Conservation (phyloP, 2,329 filamentous ascomycete genomes). For the Alternaria consortialis region DNA sequence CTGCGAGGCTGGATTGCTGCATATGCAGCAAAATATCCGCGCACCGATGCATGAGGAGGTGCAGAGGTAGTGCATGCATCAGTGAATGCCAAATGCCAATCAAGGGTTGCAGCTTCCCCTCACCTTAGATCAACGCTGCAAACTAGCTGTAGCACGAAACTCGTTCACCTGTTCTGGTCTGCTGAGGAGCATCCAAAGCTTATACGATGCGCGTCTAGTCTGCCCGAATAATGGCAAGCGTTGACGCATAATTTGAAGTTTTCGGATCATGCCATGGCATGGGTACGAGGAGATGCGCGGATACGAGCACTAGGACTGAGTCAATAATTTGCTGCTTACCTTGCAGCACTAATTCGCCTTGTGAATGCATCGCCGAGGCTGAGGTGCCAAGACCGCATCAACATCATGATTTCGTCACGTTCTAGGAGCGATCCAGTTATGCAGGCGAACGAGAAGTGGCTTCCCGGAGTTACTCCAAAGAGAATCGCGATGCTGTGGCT, state of each 20-base stretch:
- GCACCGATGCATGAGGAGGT: constrained; percentile 1
- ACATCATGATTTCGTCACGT: constrained; percentile 5
- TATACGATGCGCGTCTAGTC: background rate
- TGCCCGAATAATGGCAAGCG: constrained; percentile 2
- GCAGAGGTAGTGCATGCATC: background rate
- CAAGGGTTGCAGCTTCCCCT: background rate
- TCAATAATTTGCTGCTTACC: constrained; percentile 32
- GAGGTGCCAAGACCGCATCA: constrained; percentile 10
- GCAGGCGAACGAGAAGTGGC: constrained; percentile 11
- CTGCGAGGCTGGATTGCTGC: background rate
- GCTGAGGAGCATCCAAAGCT: background rate
- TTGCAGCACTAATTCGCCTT: constrained; percentile 14
- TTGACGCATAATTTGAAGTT: background rate
- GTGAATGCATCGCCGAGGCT: constrained; percentile 9
- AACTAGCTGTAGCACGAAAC: background rate
- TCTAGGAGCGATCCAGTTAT: constrained; percentile 7
- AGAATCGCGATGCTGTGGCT: constrained; percentile 6
- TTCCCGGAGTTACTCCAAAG: constrained; percentile 4
- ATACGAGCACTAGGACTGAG: constrained; percentile 24
- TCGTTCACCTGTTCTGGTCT: background rate
- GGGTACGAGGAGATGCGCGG: constrained; percentile 11
- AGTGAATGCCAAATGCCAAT: background rate
- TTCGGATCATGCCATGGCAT: constrained; percentile 2
- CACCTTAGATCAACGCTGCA: background rate
- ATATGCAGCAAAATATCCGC: background rate